Base-by-base conservation (phyloP, 2,329 filamentous ascomycete species). In the Aspergillus fructus region DNA sequence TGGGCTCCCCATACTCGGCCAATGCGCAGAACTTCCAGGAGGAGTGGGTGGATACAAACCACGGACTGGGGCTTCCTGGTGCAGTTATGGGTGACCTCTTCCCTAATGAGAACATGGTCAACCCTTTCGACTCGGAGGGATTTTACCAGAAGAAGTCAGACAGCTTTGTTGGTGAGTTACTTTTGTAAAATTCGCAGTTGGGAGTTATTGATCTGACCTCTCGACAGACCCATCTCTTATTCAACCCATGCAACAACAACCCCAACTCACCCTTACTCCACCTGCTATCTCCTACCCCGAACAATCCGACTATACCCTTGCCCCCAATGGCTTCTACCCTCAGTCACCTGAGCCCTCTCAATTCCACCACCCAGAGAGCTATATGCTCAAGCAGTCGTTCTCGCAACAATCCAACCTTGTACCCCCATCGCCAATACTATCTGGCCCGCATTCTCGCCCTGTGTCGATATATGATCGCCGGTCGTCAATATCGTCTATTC, bases 401-500 rank as follows among this genome's bases (percentile, higher is more conserved):
- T 62, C 65, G 5, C 69, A 69, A 33, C 68, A 62, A 42, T 60
- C 63, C 33, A 61, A 61, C 24, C 59, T 68, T 42, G 58, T 63
- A 8, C 65, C 62, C 1, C 64, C 84, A 13, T 90, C 89, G n/a
- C 89, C 89, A 59, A 83, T 83, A 61, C 79, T 79, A 61, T 86
- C 81, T 66, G 40, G 48, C 5, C 37, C 59, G 5, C 80, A 84
- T 63, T 80, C 81, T 42, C 87, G 85, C 71, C 71, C 76, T 5
- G 66, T 66, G 9, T 69, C 73, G 3, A 71, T 70, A 55, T 74
- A 77, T 42, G 79, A 83, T 56, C 82, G 89, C 43, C 81, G 88
- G 50, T 85, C 84, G 53, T 93, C 90, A 49, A 81, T 89, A 60
- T 83, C 84, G 21, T 93, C 90, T 15, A 85, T 86, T 60, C 86